Base-by-base conservation (phyloP, 1,139 yeast genomes). In the Neolecta irregularis region DNA sequence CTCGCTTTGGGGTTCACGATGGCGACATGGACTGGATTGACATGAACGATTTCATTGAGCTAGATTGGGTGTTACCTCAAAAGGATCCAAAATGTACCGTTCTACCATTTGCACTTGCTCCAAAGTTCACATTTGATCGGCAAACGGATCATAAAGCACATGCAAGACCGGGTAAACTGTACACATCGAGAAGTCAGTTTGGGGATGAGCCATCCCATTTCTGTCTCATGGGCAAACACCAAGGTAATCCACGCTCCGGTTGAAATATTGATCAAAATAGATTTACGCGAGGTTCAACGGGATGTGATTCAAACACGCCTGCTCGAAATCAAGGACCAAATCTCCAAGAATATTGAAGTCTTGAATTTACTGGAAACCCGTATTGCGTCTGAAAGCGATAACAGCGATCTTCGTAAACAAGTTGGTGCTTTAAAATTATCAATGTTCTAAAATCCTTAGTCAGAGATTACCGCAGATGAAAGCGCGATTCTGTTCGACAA, bases 21-120 rank as follows among this genome's bases (percentile, higher is more conserved):
- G 50, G 54, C 35, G 80, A 74, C 44, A 52, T 59, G 37, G 53
- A 70, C 0, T 88, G 96, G 96, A 60, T 73, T 35, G 95, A 88
- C 50, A 56, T 67, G 21, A 72, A 78, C 41, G 98, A 88, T 55
- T 88, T 73, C 48, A 62, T 69, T 11, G 96, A 88, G 49, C 57
- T 85, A 30, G 80, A 48, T 16, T 56, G 61, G 30, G 65, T 85
- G 33, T 29, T 36, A 5, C 38, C 41, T 7, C 35, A 33, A 15
- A 26, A 24, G 13, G 26, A 31, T 8, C 38, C 43, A 9, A 20
- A 13, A 2, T 41, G 41, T 23, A 57, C 58, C 12, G 65, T 79
- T 1, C 48, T 62, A 13, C 91, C 93, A 1, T 61, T 85, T 45
- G 64, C 79, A 40, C 69, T 61, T 45, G 62, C 93, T 0, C 94